Base-by-base conservation (phyloP, 2,329 filamentous ascomycete genomes). In the Cephalotrichum gorgonifer region DNA sequence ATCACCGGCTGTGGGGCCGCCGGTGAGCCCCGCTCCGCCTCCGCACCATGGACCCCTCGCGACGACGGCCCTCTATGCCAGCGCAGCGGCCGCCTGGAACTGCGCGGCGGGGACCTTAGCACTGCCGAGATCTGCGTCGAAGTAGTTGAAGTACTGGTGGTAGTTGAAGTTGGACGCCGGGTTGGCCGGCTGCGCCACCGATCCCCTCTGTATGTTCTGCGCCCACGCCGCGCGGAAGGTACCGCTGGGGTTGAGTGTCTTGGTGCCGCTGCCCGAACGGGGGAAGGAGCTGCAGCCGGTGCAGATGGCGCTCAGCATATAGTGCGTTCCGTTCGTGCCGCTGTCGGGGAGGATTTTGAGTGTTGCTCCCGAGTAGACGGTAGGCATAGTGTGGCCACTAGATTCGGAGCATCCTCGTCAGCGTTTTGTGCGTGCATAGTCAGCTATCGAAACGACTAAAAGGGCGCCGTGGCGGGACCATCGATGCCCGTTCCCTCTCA, bases 241-340 rank as follows among this genome's bases (percentile, higher is more conserved):
- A 26, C 43, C 11, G 33, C 25, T 42, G 15, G 48, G 33, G 22
- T 27, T 31, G 22, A 49, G 47, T 4, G 41, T 44, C 15, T 20
- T n/a, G 8, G 47, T 44, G 22, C 47, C 47, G 15, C 28, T 26
- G 35, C 35, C 17, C 9, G 31, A 22, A 60, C 44, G 53, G 4
- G 28, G 49, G 62, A 63, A 69, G 1, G 56, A 52, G 50, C 64
- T 69, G 53, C 66, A 66, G 31, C 67, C 67, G 49, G 61, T 59
- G 58, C 64, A 67, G 17, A 69, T 57, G 14, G 60, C 61, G 22
- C 58, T 67, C 49, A 68, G 52, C 2, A 61, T 63, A 66, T 67
- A 70, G 58, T 70, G 67, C 11, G 67, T 70, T 30, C 54, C 58
- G 52, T 70, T 69, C 51, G 59, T 54, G 1, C 52, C 55, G 1